A percentile compares a stretch with the other conserved stretches of the same genome.
These are phyloP conservation scores for Pseudocercospora crystallina DNA, from an alignment of 2,329 filamentous ascomycete species.

Conservation along the genomic window DNA sequence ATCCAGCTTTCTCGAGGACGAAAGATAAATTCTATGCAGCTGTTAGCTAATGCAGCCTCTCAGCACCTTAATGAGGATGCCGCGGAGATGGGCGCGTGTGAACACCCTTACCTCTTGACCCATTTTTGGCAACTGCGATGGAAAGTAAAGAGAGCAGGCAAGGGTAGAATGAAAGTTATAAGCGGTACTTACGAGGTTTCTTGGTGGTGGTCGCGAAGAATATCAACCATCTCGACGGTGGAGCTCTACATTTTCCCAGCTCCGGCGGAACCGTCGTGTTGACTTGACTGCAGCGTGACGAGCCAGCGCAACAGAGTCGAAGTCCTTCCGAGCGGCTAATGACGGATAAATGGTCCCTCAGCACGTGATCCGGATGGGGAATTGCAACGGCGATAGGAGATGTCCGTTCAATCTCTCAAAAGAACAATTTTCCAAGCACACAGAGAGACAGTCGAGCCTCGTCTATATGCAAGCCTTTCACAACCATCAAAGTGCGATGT, in stretches of 20 bases:
- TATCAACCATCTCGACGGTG: too few relatives aligned
- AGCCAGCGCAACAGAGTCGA: background rate
- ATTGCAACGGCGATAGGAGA: too few relatives aligned
- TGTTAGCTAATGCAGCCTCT: slow-evolving; percentile 1
- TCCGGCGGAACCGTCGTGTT: background rate
- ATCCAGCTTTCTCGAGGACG: slow-evolving; percentile 72
- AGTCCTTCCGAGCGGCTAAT: too few relatives aligned
- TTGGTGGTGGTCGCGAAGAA: too few relatives aligned
- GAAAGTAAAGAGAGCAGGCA: background rate
- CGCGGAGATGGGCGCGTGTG: slow-evolving; percentile 3
- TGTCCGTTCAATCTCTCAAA: too few relatives aligned
- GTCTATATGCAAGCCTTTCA: slow-evolving; percentile 2
- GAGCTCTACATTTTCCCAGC: background rate
- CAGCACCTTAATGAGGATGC: slow-evolving; percentile 2
- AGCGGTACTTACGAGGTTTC: too few relatives aligned
- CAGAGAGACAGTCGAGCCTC: background rate
- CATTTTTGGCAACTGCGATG: background rate
- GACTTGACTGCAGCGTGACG: slow-evolving; percentile 6
- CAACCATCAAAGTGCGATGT: too few relatives aligned
- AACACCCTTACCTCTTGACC: slow-evolving; percentile 8
- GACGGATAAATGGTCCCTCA: too few relatives aligned
- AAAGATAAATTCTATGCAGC: slow-evolving; percentile 72
- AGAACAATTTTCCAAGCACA: too few relatives aligned
- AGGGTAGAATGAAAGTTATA: too few relatives aligned
- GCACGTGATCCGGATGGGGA: too few relatives aligned